Evolutionary conservation across 768 basidiomycete species (phyloP).

Genomic region (Dentipellis sp.): DNA sequence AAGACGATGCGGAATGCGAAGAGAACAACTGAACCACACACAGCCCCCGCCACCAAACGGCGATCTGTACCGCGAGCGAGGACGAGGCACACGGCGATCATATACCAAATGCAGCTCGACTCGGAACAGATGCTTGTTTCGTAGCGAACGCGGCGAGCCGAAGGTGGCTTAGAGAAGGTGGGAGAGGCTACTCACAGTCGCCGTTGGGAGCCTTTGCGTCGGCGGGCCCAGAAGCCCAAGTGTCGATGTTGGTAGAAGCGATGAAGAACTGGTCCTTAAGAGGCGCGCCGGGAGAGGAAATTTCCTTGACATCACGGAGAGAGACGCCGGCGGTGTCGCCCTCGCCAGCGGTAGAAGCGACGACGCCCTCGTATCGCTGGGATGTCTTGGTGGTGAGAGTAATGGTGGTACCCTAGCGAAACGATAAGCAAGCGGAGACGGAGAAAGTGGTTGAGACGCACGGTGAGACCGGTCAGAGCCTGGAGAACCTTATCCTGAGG

Average conservation of each 20-base stretch:
- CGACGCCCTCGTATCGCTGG: constrained; percentile 67
- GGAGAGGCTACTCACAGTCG: constrained; percentile 44
- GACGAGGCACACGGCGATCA: too few species aligned
- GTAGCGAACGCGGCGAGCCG: too few species aligned
- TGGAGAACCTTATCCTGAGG: constrained; percentile 55
- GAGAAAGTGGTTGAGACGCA: constrained; percentile 29
- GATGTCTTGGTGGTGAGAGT: constrained; percentile 65
- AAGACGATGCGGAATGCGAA: neutral
- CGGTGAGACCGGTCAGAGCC: constrained; percentile 60
- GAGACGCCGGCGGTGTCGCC: constrained; percentile 66
- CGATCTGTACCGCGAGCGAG: too few species aligned
- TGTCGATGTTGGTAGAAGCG: constrained; percentile 62
- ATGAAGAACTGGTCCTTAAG: constrained; percentile 66
- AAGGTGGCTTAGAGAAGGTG: neutral
- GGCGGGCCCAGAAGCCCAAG: constrained; percentile 65
- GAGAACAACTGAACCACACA: constrained; percentile 30
- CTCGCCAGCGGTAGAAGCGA: constrained; percentile 50
- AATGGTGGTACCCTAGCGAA: constrained; percentile 61
- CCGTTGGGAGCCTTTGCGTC: constrained; percentile 61
- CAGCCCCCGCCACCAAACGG: constrained; percentile 38
- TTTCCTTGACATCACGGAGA: constrained; percentile 70
- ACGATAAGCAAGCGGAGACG: constrained; percentile 5
- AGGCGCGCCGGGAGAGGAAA: constrained; percentile 54
- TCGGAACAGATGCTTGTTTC: too few species aligned
- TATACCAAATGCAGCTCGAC: too few species aligned